These are phyloP conservation scores for Globisporangium cystogenes DNA, from an alignment of 352 stramenopile genomes.

Conservation along the genomic window DNA sequence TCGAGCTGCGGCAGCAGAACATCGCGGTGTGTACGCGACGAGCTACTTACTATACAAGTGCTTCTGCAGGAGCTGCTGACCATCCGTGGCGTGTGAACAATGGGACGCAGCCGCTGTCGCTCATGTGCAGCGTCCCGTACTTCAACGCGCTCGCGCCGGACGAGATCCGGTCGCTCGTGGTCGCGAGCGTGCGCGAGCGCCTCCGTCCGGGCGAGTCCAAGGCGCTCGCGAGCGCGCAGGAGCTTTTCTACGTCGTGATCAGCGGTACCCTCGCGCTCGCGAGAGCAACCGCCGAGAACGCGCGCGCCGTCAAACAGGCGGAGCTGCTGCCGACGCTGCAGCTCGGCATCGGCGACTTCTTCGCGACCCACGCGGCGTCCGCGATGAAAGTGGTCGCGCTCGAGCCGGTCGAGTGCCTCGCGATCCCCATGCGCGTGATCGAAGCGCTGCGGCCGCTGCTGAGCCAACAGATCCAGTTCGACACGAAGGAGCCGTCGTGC, in stretches of 20 bases:
- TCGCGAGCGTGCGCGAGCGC: conserved; percentile 29
- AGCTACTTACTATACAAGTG: too few species aligned
- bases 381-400: conserved; percentile 64
- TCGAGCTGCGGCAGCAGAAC: conserved; percentile 70
- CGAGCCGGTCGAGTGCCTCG: conserved; percentile 58
- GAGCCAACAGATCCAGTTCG: conserved; percentile 29
- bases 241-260: conserved; percentile 59
- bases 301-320: conserved; percentile 38
- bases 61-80: background rate
- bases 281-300: conserved; percentile 24
- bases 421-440: conserved; percentile 42
- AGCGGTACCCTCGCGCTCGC: conserved; percentile 49
- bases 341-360: conserved; percentile 70
- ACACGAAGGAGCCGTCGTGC: conserved; percentile 27
- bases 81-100: too few species aligned
- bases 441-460: conserved; percentile 21
- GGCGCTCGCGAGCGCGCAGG: conserved; percentile 21
- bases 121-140: conserved; percentile 73
- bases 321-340: conserved; percentile 47
- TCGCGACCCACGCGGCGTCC: conserved; percentile 29
- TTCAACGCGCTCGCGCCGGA: conserved; percentile 59
- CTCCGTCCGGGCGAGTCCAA: conserved; percentile 53
- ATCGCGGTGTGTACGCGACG: conserved; percentile 62
- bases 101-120: conserved; percentile 36
- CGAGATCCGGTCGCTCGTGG: conserved; percentile 49